Base-by-base conservation (phyloP, 345 rosid genomes). In the Brassica carinata region DNA sequence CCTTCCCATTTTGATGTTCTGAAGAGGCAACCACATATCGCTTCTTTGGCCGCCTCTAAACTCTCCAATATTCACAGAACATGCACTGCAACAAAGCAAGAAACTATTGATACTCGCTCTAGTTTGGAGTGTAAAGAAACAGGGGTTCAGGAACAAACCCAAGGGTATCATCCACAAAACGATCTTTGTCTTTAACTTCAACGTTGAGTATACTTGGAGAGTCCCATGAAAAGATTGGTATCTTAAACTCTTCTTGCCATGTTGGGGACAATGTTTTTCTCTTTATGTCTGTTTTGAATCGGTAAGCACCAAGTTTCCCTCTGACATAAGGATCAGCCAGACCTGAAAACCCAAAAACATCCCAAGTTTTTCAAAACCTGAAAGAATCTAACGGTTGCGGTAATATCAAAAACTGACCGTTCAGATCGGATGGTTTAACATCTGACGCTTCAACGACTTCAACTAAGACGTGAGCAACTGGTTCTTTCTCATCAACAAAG, bases 281-380 rank as follows among this genome's bases (percentile, higher is more conserved):
- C 68, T 85, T 87, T 6, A 76, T 86, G 83, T 88, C 87, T 3
- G 97, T 93, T 88, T 86, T 90, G 84, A 96, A 91, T 72, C 87
- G 86, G 83, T 90, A 91, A 7, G 89, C 79, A 27, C 98, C 97
- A 61, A 93, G 88, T 74, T 87, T 87, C 70, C 99, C 99, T 77
- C 91, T 93, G 77, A 93, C 95, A 33, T 93, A 96, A 31, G 98
- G 99, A 87, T 93, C 97, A 70, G 98, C 91, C 82, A 92, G 85
- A 66, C 99, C 99, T 96, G 91, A 75, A 88, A 69, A 72, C 73
- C 9, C 58, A n/a, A 61, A 7, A 62, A 30, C 69, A 67, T 61
- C 79, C 67, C 72, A 17, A 34, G 69, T 38, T 58, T n/a, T 59
- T 14, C 27, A 13, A 26, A 72, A 61, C 34, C 58, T 6, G 45